Conservation (phyloP, 306 rosid genomes). For the Senna siamea region DNA sequence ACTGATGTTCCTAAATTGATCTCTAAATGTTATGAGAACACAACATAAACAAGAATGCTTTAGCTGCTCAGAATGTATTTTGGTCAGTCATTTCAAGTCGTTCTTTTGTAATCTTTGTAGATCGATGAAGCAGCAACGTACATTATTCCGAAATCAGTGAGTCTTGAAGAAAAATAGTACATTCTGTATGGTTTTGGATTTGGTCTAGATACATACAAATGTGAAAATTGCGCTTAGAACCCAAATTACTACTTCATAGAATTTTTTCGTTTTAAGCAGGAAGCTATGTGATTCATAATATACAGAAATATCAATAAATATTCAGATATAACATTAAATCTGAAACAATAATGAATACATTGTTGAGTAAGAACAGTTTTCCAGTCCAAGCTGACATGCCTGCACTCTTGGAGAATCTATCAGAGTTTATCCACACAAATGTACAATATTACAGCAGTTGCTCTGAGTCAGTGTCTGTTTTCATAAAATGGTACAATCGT, state of each 20-base stretch:
- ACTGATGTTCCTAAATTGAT: background rate
- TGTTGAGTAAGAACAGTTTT: conserved; percentile 21
- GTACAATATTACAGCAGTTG: conserved; percentile 18
- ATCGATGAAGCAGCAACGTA: conserved; percentile 1
- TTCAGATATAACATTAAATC: conserved; percentile 25
- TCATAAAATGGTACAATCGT: background rate
- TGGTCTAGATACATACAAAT: background rate
- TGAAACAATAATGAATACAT: conserved; percentile 32
- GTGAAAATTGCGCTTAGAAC: no score
- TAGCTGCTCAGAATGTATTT: conserved; percentile 1
- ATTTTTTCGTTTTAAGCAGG: background rate
- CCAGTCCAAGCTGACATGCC: conserved; percentile 13
- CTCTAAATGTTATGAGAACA: background rate
- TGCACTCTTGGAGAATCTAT: background rate
- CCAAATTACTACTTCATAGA: background rate
- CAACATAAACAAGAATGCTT: background rate
- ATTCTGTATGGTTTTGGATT: background rate
- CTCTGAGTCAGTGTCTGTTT: conserved; percentile 25
- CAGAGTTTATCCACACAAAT: conserved; percentile 26
- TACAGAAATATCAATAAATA: background rate
- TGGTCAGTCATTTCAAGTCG: conserved; percentile 12
- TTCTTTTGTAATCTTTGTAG: background rate
- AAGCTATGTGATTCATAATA: conserved; percentile 3
- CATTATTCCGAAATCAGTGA: background rate
- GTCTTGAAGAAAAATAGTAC: background rate